Evolutionary conservation across 2,329 filamentous ascomycete species (phyloP), one percentile per base, ranked within the genome.

Genomic region (Cryoendolithus antarcticus): DNA sequence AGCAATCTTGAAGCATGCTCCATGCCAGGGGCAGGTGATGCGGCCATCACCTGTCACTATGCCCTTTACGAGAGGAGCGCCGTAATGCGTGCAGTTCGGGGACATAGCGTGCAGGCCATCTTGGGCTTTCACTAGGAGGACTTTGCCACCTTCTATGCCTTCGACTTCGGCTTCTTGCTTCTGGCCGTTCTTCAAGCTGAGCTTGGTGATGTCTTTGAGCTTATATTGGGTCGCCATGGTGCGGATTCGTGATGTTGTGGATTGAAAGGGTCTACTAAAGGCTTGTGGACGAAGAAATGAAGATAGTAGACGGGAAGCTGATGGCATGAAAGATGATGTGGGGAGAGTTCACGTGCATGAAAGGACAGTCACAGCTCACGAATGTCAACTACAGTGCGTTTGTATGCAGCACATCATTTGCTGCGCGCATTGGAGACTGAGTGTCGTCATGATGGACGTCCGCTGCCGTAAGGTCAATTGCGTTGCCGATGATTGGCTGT

Each of bases 11-110:
- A 95, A 98, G 69, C 91, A 98, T 41, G 91, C 91, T 66, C 89
- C 89, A 59, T 96, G 89, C 91, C 91, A 96, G 3, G 89, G 86
- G 60, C 91, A 98, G 5, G 85, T 94, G 45, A 98, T 63, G 37
- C 86, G 74, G 4, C 91, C 91, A 49, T 82, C 79, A 2, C 76
- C 75, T 6, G 84, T 84, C 46, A 98, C 64, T 6, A 96, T 79
- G 39, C 91, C 91, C 50, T 89, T 86, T 38, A 78, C 76, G 48
- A 98, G 65, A 9, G 91, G 91, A 31, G 89, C 91, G 28, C 91
- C 89, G 58, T 93, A 96, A 64, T 96, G 89, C 9, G 75, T 79
- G 58, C 91, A 98, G 50, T 81, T 91, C 30, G 85, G 68, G 29
- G 83, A 86, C 29, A 93, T 62, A 24, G 88, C 91, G 57, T 88